Evolutionary conservation across 1,284 basidiomycete genomes (phyloP), one percentile per base, ranked within the genome.

Genomic region (Hymenochaete sp.): DNA sequence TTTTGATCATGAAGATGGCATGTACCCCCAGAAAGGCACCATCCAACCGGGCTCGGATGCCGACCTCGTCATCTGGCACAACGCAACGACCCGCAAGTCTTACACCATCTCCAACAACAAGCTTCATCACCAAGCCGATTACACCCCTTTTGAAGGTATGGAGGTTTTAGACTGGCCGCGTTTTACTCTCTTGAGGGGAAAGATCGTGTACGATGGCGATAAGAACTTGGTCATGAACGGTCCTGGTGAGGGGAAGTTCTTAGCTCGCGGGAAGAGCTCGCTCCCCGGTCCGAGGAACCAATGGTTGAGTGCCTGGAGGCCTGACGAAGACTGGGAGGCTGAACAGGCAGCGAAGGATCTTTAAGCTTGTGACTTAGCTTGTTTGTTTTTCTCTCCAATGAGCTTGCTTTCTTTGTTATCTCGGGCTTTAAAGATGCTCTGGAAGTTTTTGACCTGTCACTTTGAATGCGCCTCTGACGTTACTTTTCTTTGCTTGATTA

Each of bases 31-130:
- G 52, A 93, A 92, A 64, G 91, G 91, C 18, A 83, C 82, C 18
- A 67, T 93, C 25, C 73, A 80, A 29, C 64, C 82, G 0, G 89
- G 87, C 10, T 82, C 79, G 24, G 85, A 93, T 58, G 91, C 89
- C 4, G 90, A 93, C 64, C 67, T 93, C 22, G 75, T 81, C 37
- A 74, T 93, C 27, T 56, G 54, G 54, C 47, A 51, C 28, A 32
- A 46, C 7, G 18, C 22, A 32, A 44, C 28, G 9, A 31, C 27
- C 42, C 21, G 5, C 38, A 32, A 33, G 33, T 38, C 53, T 6
- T 49, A 54, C 37, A 44, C 42, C 3, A 37, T 54, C 19, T 37
- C 40, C 11, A 49, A 52, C 29, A 33, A 50, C 13, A 49, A 52
- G 52, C 40, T 55, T 7, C 55, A 56, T 18, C 55, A 56, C 19